These are phyloP conservation scores for Omphalotus guepiniiformis DNA, from an alignment of 768 basidiomycete species.

Conservation along the genomic window DNA sequence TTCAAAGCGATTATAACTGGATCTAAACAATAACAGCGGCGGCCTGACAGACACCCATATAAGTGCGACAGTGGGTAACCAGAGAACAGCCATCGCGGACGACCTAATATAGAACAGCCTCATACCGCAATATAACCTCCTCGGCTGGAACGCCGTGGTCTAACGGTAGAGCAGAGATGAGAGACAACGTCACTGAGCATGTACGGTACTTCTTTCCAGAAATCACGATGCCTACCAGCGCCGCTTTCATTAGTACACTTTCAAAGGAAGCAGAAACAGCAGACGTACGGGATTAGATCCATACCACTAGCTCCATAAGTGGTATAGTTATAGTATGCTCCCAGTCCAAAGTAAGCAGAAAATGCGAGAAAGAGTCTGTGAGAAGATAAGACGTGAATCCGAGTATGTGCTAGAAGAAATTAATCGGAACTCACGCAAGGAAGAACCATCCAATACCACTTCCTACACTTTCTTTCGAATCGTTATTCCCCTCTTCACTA, in stretches of 20 bases:
- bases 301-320: constrained; percentile 80
- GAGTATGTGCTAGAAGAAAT: not conserved
- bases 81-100: not conserved
- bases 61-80: not conserved
- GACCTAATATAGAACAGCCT: not conserved
- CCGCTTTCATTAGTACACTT: constrained; percentile 3
- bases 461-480: constrained; percentile 42
- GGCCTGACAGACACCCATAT: too few relatives aligned
- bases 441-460: constrained; percentile 90
- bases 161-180: constrained; percentile 71
- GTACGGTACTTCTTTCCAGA: constrained; percentile 87
- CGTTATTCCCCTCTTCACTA: constrained; percentile 16
- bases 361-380: constrained; percentile 61
- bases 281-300: constrained; percentile 79
- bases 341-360: constrained; percentile 66
- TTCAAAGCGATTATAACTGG: too few relatives aligned
- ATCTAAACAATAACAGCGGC: too few relatives aligned
- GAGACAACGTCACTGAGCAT: constrained; percentile 75
- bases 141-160: constrained; percentile 59
- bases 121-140: constrained; percentile 80
- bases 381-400: not conserved
- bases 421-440: constrained; percentile 62
- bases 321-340: constrained; percentile 85
- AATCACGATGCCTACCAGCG: constrained; percentile 87
- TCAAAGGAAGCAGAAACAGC: constrained; percentile 4